Percentiles rank a stretch among this genome's conserved stretches.
Conservation (phyloP, 2,329 filamentous ascomycete species). For the Neurospora sp. region DNA sequence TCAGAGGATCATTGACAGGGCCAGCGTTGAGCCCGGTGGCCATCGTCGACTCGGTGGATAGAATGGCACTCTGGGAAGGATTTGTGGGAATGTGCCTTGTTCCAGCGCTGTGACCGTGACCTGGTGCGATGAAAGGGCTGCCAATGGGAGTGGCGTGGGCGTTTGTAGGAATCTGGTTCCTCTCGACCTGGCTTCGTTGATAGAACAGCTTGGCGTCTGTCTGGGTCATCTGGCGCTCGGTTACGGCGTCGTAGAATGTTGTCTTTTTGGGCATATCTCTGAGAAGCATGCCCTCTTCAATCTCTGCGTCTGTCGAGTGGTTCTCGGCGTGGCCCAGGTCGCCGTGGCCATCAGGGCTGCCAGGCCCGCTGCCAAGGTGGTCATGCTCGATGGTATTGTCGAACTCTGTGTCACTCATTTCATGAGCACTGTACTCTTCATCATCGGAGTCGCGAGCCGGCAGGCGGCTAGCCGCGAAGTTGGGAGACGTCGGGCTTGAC, state of each 20-base stretch:
- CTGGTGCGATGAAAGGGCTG: slow-evolving; percentile 33
- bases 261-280: slow-evolving; percentile 60
- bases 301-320: slow-evolving; percentile 13
- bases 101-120: slow-evolving; percentile 6
- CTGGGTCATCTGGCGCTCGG: slow-evolving; percentile 90
- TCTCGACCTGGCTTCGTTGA: slow-evolving; percentile 69
- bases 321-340: background rate
- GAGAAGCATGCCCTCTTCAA: slow-evolving; percentile 48
- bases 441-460: slow-evolving; percentile 28
- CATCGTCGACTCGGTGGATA: slow-evolving; percentile 8
- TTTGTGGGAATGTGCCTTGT: slow-evolving; percentile 8
- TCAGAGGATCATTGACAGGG: background rate
- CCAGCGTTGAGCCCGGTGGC: slow-evolving; percentile 10
- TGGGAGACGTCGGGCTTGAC: slow-evolving; percentile 27
- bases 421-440: slow-evolving; percentile 24
- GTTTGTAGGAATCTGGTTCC: slow-evolving; percentile 27
- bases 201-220: slow-evolving; percentile 95
- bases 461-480: slow-evolving; percentile 21
- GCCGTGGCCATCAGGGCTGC: slow-evolving; percentile 5
- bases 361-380: slow-evolving; percentile 1
- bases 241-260: slow-evolving; percentile 85
- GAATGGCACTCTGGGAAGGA: slow-evolving; percentile 4
- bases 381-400: slow-evolving; percentile 14
- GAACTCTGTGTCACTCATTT: slow-evolving; percentile 25
- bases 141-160: slow-evolving; percentile 33